Evolutionary conservation across 2,329 filamentous ascomycete species (phyloP).

Genomic region (Endocalyx cinctus): DNA sequence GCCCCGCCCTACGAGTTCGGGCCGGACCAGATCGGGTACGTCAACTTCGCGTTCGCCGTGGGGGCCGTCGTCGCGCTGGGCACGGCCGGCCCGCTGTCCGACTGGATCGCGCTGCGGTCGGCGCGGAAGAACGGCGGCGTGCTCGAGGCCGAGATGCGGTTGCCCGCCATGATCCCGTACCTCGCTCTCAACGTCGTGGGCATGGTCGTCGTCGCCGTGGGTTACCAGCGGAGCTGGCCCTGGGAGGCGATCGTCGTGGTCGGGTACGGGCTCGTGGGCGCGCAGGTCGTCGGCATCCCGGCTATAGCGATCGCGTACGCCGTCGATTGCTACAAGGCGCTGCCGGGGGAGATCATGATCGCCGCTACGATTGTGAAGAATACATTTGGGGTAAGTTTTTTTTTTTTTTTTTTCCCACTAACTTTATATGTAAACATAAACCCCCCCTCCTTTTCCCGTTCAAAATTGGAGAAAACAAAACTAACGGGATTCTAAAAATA

Average conservation of each 20-base stretch:
- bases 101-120: conserved; percentile 33
- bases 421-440: conserved; percentile 9
- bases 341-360: conserved; percentile 57
- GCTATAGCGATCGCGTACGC: conserved; percentile 54
- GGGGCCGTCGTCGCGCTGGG: conserved; percentile 35
- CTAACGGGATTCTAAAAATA: too few relatives aligned
- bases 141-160: conserved; percentile 41
- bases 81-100: conserved; percentile 37
- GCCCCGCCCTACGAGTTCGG: conserved; percentile 41
- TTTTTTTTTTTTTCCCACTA: conserved; percentile 1
- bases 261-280: conserved; percentile 34
- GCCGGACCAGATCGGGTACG: conserved; percentile 39
- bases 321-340: conserved; percentile 58
- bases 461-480: too few relatives aligned
- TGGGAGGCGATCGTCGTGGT: conserved; percentile 42
- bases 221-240: conserved; percentile 40
- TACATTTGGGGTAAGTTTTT: conserved; percentile 30
- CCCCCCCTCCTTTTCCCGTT: too few relatives aligned
- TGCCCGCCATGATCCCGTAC: conserved; percentile 38
- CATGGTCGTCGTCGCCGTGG: conserved; percentile 40
- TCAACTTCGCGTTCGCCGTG: conserved; percentile 40
- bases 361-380: conserved; percentile 62
- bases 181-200: conserved; percentile 37
- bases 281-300: conserved; percentile 43
- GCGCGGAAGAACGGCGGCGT: conserved; percentile 37